Conservation (phyloP, 306 rosid species). For the Casuarina cunninghamiana region DNA sequence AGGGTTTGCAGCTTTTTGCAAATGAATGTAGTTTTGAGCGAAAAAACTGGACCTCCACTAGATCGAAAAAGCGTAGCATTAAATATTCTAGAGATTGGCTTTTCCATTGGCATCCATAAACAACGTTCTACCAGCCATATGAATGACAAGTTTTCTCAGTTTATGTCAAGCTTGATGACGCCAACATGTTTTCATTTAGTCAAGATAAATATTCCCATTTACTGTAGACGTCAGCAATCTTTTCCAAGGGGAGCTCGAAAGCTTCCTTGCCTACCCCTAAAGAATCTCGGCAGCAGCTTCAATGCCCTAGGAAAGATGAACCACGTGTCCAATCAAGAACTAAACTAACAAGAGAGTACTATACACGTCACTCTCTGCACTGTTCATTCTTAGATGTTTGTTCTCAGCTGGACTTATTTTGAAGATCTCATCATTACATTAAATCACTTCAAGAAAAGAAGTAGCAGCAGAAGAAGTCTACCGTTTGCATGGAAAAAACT, state of each 20-base stretch:
- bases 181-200: too few relatives aligned
- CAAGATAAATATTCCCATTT: too few relatives aligned
- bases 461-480: neutral
- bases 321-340: neutral
- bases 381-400: neutral
- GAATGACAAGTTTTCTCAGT: too few relatives aligned
- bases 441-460: neutral
- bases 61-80: too few relatives aligned
- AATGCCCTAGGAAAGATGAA: neutral
- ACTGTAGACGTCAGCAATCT: neutral
- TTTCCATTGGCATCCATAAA: neutral
- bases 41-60: too few relatives aligned
- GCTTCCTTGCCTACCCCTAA: neutral
- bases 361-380: neutral
- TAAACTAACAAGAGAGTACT: neutral
- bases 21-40: too few relatives aligned
- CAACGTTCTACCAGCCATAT: neutral
- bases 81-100: too few relatives aligned
- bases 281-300: neutral
- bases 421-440: neutral
- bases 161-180: neutral
- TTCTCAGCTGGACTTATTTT: neutral
- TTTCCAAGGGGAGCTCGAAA: neutral
- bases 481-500: neutral
- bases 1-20: neutral